Percentiles rank a stretch among this genome's conserved stretches.
Conservation (phyloP, 176 grass and related monocot genomes). For the Lolium perenne region DNA sequence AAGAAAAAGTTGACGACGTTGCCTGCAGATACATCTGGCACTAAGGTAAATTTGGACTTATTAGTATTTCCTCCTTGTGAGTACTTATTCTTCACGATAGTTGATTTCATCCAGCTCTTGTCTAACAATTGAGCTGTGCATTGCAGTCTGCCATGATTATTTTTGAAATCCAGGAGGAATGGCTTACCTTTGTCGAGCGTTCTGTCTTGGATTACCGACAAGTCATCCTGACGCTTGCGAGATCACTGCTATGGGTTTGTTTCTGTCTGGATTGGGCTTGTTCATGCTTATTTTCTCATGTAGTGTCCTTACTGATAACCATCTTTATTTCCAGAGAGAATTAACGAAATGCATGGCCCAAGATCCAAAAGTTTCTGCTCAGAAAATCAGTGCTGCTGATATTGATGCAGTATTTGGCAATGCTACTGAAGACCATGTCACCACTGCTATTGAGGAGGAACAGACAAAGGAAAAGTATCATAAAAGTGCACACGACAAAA, state of each 20-base stretch:
- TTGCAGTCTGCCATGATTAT: slow-evolving; percentile 35
- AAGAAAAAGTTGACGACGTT: slow-evolving; percentile 40
- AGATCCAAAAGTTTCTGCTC: slow-evolving; percentile 24
- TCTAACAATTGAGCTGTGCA: not conserved
- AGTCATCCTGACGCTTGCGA: slow-evolving; percentile 17
- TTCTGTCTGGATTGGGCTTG: not conserved
- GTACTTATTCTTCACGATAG: not conserved
- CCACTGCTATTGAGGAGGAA: not conserved
- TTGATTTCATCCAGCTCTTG: not conserved
- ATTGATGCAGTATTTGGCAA: slow-evolving; percentile 38
- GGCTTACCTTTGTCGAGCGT: slow-evolving; percentile 31
- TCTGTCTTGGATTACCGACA: slow-evolving; percentile 39
- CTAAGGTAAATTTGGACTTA: slow-evolving; percentile 20
- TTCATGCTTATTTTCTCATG: slow-evolving; percentile 1
- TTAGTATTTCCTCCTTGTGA: not conserved
- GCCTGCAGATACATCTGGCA: slow-evolving; percentile 26
- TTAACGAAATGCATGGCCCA: slow-evolving; percentile 46
- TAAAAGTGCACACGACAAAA: not conserved
- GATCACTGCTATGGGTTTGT: slow-evolving; percentile 51
- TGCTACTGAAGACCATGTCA: not conserved
- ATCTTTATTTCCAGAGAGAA: slow-evolving; percentile 29
- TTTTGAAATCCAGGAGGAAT: slow-evolving; percentile 36
- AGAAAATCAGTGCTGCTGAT: slow-evolving; percentile 34
- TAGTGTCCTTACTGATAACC: not conserved
- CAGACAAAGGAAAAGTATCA: not conserved